Evolutionary conservation across 1,284 basidiomycete genomes (phyloP), one percentile per base, ranked within the genome.

Genomic region (Ustilago crameri): DNA sequence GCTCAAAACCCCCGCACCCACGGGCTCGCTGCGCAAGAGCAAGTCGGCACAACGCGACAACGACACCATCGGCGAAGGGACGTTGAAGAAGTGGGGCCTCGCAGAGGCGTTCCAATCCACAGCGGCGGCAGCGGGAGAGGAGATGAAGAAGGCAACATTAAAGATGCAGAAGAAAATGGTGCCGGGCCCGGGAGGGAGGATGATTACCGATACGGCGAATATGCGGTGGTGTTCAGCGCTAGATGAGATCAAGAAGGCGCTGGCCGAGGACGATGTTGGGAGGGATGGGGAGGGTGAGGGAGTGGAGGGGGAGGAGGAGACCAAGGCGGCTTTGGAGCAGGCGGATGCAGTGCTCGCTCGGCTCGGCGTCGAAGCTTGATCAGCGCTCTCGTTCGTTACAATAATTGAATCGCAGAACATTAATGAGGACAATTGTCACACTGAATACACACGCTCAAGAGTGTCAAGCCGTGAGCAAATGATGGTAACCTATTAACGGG

Each of bases 171-270:
- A 79, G 53, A 68, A 73, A 47, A 73, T 79, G 65, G 77, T 79
- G 3, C 64, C 72, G 5, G 77, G 77, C 15, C 77, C 77, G 5
- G 71, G 58, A 1, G 77, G 76, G 2, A 52, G 58, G 0, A 76
- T 75, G 35, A 79, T 79, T 44, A 78, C 77, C 15, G 74, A 78
- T 48, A 79, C 77, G 1, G 77, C 77, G 15, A 76, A 79, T 32
- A 23, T 66, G 22, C 47, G 77, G 18, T 79, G 77, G 77, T 76
- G 77, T 54, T 63, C 54, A 14, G 77, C 77, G 5, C 27, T 79
- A 41, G 67, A 74, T 22, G 77, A 79, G 58, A 79, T 79, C 58
- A 76, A 75, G 35, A 66, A 66, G 53, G 77, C 77, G 9, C 47
- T 79, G 3, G 65, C 65, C 1, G 52, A 32, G 2, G 56, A 51